phyloP scores from a whole-genome alignment of 768 basidiomycete species.

The Psilocybe cubensis region DNA sequence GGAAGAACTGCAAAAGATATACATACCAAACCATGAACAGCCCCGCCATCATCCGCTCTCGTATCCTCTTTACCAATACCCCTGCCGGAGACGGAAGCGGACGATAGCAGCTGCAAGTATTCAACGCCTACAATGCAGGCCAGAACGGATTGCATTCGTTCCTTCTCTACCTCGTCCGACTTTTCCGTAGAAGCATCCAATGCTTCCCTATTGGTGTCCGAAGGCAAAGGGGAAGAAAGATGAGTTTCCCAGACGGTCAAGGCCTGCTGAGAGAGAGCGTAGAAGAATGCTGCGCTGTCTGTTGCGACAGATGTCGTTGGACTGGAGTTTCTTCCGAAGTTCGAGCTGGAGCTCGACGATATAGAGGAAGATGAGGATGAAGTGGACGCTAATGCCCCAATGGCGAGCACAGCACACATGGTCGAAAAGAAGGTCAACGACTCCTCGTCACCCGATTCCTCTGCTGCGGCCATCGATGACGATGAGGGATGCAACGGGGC shows the following conservation, averaged over 20 bases:
- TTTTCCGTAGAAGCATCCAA: neutral
- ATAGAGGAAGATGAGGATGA: neutral
- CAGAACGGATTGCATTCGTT: slow-evolving; percentile 55
- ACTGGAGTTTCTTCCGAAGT: neutral
- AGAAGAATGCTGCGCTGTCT: slow-evolving; percentile 32
- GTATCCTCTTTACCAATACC: neutral
- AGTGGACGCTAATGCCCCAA: slow-evolving; percentile 44
- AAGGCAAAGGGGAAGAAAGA: slow-evolving; percentile 10
- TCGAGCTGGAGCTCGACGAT: neutral
- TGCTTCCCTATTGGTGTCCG: neutral
- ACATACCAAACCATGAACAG: slow-evolving; percentile 47
- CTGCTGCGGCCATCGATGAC: neutral
- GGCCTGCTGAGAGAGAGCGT: slow-evolving; percentile 41
- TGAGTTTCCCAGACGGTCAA: slow-evolving; percentile 40
- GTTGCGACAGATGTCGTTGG: neutral
- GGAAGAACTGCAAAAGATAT: slow-evolving; percentile 5
- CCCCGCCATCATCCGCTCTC: slow-evolving; percentile 3
- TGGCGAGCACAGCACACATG: slow-evolving; percentile 59
- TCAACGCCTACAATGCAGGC: slow-evolving; percentile 60
- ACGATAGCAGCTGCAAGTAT: slow-evolving; percentile 31
- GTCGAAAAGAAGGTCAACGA: slow-evolving; percentile 59
- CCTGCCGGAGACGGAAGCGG: neutral
- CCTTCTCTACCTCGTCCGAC: slow-evolving; percentile 25
- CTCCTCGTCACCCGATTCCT: neutral
- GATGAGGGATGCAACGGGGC: neutral